Conservation (phyloP, 352 stramenopile genomes). For the Halophytophthora batemanensis region DNA sequence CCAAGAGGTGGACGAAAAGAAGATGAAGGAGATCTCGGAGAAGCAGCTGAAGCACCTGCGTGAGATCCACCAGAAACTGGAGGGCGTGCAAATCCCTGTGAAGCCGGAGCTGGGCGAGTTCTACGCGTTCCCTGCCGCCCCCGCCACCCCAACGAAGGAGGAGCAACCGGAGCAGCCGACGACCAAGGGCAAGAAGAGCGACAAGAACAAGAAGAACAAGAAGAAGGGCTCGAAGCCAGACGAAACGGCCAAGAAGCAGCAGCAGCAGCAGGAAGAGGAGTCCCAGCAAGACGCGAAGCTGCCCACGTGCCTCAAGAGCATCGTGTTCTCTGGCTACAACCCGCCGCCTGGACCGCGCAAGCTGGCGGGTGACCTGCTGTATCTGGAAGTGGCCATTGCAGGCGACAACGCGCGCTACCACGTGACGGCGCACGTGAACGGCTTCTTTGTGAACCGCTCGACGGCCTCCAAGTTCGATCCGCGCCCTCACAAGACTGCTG, state of each 20-base stretch:
- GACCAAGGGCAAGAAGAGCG: conserved; percentile 30
- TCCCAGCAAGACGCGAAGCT: conserved; percentile 51
- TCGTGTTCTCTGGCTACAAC: conserved; percentile 94
- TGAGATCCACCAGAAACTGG: conserved; percentile 82
- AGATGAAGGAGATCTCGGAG: conserved; percentile 71
- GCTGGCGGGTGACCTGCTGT: conserved; percentile 92
- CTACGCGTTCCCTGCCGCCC: conserved; percentile 41
- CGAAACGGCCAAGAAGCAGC: conserved; percentile 26
- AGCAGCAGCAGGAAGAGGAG: conserved; percentile 30
- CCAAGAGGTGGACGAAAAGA: conserved; percentile 41
- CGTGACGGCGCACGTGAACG: conserved; percentile 89
- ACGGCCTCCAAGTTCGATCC: conserved; percentile 81
- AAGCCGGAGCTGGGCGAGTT: conserved; percentile 60
- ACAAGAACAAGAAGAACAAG: conserved; percentile 31
- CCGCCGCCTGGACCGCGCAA: conserved; percentile 90
- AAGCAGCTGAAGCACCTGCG: conserved; percentile 77
- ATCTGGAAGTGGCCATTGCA: conserved; percentile 84
- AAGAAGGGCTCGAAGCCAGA: conserved; percentile 22
- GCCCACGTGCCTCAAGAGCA: conserved; percentile 86
- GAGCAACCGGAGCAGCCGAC: conserved; percentile 21
- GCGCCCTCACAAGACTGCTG: conserved; percentile 37
- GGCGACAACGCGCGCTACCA: conserved; percentile 71
- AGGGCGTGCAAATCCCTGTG: conserved; percentile 71
- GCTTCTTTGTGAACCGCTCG: conserved; percentile 94
- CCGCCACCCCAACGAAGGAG: conserved; percentile 6